Conservation (phyloP, 2,329 filamentous ascomycete genomes). For the Trichoderma pleuroti region DNA sequence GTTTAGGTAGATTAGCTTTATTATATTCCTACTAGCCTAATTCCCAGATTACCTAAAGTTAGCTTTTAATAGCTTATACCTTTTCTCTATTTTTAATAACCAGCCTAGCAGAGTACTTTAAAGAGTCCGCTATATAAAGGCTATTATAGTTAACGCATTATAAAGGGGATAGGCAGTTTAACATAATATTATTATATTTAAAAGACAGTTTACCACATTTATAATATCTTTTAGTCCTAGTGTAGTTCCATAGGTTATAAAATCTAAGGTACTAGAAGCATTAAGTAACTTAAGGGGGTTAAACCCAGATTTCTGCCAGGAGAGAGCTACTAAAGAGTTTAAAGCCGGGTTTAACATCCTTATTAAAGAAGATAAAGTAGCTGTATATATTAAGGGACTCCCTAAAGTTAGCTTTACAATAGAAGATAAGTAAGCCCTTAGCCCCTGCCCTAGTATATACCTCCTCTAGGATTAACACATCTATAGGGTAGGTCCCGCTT, state of each 20-base stretch:
- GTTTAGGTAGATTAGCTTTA: neutral
- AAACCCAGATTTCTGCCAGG: neutral
- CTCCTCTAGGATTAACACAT: neutral
- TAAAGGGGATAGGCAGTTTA: neutral
- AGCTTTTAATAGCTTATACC: neutral
- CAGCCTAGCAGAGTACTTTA: neutral
- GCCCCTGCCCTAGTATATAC: neutral
- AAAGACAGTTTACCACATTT: neutral
- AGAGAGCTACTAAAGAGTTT: neutral
- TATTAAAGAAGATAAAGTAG: neutral
- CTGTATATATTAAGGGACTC: neutral
- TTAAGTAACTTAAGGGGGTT: neutral
- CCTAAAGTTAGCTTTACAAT: neutral
- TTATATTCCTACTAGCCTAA: neutral
- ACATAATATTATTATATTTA: neutral
- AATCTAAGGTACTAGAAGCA: neutral
- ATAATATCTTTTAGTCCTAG: neutral
- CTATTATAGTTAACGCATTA: neutral
- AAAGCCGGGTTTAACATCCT: neutral
- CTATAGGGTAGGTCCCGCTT: neutral
- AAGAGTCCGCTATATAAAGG: neutral
- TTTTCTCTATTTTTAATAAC: neutral
- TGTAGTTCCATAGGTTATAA: neutral
- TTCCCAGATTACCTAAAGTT: neutral
- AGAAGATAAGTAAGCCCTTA: neutral